phyloP scores from a whole-genome alignment of 2,329 filamentous ascomycete species.

The Paecilomyces sp. region DNA sequence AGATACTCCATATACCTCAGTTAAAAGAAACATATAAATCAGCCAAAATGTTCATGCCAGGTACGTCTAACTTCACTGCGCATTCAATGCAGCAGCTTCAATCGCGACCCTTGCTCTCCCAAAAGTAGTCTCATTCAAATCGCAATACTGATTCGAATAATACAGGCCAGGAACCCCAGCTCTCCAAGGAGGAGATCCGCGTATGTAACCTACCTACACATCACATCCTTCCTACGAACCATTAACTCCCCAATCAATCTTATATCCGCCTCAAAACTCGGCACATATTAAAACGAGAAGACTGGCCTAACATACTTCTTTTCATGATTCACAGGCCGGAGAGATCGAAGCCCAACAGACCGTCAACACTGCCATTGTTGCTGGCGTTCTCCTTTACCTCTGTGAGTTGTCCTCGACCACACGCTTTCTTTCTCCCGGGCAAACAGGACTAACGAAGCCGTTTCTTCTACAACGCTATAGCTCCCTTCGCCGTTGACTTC shows the following conservation, averaged over 20 bases:
- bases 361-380: conserved; percentile 47
- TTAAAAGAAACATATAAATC: neutral
- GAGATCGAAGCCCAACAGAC: conserved; percentile 49
- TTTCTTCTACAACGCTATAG: conserved; percentile 20
- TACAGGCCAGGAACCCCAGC: conserved; percentile 33
- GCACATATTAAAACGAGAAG: neutral
- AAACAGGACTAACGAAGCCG: neutral
- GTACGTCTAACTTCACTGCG: conserved; percentile 3
- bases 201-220: conserved; percentile 15
- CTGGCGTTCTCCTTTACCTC: conserved; percentile 53
- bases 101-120: neutral
- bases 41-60: conserved; percentile 14
- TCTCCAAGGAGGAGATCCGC: conserved; percentile 40
- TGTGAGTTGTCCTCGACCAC: conserved; percentile 40
- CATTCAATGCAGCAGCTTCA: neutral
- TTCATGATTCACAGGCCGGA: conserved; percentile 27
- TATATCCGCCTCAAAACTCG: neutral
- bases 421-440: neutral
- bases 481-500: conserved; percentile 44
- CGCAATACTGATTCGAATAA: neutral
- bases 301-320: too few species aligned
- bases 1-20: neutral
- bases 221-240: neutral
- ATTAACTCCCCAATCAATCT: neutral
- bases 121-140: neutral